Evolutionary conservation across 1,284 basidiomycete species (phyloP).

Genomic region (Ganoderma multipileum): DNA sequence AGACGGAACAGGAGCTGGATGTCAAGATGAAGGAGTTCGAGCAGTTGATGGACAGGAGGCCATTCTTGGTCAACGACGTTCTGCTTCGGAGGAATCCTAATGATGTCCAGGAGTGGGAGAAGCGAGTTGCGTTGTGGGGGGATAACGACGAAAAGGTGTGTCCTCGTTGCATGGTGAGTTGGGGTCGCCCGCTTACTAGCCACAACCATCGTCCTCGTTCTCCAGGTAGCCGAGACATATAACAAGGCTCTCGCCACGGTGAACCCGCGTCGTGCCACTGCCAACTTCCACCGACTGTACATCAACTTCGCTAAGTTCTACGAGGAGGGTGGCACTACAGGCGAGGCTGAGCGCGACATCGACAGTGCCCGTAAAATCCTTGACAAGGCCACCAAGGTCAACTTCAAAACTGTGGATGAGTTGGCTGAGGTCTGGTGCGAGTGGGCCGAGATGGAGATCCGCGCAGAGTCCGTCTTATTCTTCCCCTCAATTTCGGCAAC

Average conservation of each 20-base stretch:
- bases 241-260: slow-evolving; percentile 90
- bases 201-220: background rate
- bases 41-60: slow-evolving; percentile 92
- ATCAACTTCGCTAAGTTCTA: slow-evolving; percentile 98
- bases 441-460: slow-evolving; percentile 98
- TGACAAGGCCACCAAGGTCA: slow-evolving; percentile 91
- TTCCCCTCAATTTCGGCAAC: background rate
- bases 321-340: slow-evolving; percentile 89
- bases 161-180: background rate
- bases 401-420: slow-evolving; percentile 96
- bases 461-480: slow-evolving; percentile 79
- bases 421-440: slow-evolving; percentile 99
- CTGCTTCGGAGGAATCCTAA: slow-evolving; percentile 93
- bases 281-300: slow-evolving; percentile 91
- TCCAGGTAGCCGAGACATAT: slow-evolving; percentile 91
- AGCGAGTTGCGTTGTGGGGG: slow-evolving; percentile 93
- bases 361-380: slow-evolving; percentile 90
- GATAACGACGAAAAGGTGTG: slow-evolving; percentile 90
- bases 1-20: slow-evolving; percentile 90
- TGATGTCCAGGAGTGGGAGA: slow-evolving; percentile 99
- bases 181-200: background rate
- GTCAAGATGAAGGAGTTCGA: slow-evolving; percentile 93
- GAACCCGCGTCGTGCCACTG: slow-evolving; percentile 89
- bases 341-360: slow-evolving; percentile 82
- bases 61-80: slow-evolving; percentile 97